Evolutionary conservation across 495 filamentous ascomycete genomes (phyloP).

Genomic region (Podospora comata): DNA sequence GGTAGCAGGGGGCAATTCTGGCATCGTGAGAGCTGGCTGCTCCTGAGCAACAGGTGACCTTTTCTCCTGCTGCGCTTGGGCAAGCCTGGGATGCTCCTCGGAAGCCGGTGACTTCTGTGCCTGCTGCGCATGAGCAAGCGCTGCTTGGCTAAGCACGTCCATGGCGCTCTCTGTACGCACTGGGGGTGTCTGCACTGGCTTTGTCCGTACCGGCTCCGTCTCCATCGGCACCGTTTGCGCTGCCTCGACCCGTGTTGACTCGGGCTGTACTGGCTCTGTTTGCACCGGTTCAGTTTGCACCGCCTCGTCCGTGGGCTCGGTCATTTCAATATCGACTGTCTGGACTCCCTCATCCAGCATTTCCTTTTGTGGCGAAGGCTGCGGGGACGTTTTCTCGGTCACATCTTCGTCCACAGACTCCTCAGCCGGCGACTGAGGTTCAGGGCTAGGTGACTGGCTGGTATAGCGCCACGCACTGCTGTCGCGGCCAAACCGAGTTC

Average conservation of each 20-base stretch:
- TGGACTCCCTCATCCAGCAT: constrained; percentile 51
- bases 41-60: not conserved
- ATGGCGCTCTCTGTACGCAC: not conserved
- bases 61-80: not conserved
- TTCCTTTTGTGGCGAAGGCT: constrained; percentile 15
- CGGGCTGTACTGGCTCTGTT: no score
- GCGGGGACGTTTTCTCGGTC: constrained; percentile 19
- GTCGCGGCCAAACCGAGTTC: constrained; percentile 65
- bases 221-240: not conserved
- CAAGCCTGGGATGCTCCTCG: not conserved
- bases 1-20: not conserved
- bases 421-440: constrained; percentile 37
- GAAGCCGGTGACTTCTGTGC: not conserved
- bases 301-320: not conserved
- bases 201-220: not conserved
- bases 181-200: not conserved
- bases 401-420: constrained; percentile 39
- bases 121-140: not conserved
- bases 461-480: constrained; percentile 68
- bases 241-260: not conserved
- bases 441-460: constrained; percentile 63
- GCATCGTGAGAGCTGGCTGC: not conserved
- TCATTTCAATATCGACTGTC: constrained; percentile 41
- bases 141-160: not conserved
- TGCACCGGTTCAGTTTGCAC: not conserved